Percentiles rank a stretch among this genome's conserved stretches.
These are phyloP conservation scores for Stagonosporopsis tanaceti DNA, from an alignment of 2,329 filamentous ascomycete genomes.

Conservation along the genomic window DNA sequence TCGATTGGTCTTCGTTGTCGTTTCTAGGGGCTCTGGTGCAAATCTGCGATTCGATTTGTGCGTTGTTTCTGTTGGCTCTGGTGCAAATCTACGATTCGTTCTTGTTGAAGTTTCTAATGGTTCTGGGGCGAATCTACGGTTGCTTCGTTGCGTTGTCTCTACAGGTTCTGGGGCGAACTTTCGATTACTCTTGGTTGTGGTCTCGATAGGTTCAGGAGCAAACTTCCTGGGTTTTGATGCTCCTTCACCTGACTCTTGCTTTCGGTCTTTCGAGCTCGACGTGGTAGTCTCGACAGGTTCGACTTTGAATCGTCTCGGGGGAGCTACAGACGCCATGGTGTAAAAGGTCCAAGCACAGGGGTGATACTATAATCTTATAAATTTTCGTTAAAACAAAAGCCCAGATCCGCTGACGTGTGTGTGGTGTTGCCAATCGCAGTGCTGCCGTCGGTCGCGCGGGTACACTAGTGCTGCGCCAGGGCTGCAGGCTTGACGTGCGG, in stretches of 20 bases:
- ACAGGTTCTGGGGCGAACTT: conserved; percentile 76
- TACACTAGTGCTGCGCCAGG: conserved; percentile 30
- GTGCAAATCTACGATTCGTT: conserved; percentile 63
- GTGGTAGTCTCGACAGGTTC: conserved; percentile 48
- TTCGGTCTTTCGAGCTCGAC: conserved; percentile 66
- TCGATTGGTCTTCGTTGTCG: conserved; percentile 37
- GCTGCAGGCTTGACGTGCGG: conserved; percentile 28
- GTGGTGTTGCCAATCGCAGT: conserved; percentile 23
- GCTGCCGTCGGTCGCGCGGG: conserved; percentile 27
- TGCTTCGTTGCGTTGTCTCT: conserved; percentile 66
- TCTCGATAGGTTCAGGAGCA: conserved; percentile 75
- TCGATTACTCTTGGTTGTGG: conserved; percentile 61
- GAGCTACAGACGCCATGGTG: conserved; percentile 42
- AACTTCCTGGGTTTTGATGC: conserved; percentile 59
- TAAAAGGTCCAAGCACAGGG: conserved; percentile 7
- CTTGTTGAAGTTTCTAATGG: conserved; percentile 41
- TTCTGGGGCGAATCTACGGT: conserved; percentile 47
- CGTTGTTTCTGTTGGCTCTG: conserved; percentile 55
- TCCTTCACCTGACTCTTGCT: conserved; percentile 62
- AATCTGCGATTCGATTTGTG: conserved; percentile 38
- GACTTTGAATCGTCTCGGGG: conserved; percentile 48
- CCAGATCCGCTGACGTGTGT: conserved; percentile 25
- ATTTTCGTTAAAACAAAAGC: conserved; percentile 6
- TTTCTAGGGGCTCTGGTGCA: conserved; percentile 57
- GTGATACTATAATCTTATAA: conserved; percentile 14